These are phyloP conservation scores for Puccinia coronata DNA, from an alignment of 1,284 basidiomycete species.

Conservation along the genomic window DNA sequence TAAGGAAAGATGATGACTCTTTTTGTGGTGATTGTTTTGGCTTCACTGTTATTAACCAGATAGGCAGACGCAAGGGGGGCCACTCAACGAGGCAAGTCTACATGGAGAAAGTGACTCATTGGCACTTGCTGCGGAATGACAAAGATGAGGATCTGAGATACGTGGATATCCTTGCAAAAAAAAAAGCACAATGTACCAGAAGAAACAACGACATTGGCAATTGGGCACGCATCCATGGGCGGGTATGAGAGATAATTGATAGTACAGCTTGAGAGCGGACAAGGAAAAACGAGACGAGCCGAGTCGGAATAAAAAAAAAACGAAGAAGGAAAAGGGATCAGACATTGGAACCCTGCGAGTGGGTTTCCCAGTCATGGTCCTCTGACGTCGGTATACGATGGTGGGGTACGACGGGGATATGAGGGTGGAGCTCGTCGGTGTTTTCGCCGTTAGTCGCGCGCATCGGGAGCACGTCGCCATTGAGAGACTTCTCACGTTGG, in stretches of 20 bases:
- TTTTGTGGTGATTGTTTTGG: no score
- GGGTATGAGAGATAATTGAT: background rate
- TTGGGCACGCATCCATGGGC: background rate
- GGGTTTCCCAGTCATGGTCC: slow-evolving; percentile 42
- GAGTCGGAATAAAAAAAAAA: background rate
- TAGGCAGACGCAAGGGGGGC: no score
- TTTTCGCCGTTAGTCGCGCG: background rate
- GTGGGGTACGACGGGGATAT: slow-evolving; percentile 24
- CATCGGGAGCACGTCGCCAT: slow-evolving; percentile 38
- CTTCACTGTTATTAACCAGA: no score
- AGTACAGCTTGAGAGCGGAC: background rate
- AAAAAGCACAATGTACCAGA: background rate
- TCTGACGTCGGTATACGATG: slow-evolving; percentile 34
- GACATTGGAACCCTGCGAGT: slow-evolving; percentile 14
- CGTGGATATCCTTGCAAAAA: background rate
- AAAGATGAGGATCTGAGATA: background rate
- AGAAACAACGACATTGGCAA: background rate
- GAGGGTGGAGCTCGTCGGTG: background rate
- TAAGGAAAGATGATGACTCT: no score
- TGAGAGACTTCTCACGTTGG: slow-evolving; percentile 19
- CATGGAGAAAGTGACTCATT: no score
- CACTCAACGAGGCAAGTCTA: no score
- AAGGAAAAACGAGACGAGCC: background rate
- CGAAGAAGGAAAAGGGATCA: background rate
- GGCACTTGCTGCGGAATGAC: no score